Evolutionary conservation across 371 early-diverging fungal species (phyloP).

Genomic region (Modicella reniformis): DNA sequence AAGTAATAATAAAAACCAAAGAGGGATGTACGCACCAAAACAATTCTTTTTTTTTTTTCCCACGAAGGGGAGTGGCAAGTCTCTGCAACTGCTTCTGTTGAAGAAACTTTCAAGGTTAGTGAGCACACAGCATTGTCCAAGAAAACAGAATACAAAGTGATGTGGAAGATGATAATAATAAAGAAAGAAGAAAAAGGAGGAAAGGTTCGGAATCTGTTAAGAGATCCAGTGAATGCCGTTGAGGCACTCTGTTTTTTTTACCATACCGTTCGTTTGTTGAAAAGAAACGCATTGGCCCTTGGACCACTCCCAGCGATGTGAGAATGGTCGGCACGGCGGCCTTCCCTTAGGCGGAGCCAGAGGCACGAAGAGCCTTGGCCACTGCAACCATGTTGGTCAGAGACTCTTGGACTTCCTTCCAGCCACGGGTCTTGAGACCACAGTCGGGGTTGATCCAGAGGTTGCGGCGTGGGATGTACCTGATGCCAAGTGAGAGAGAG

Average conservation of each 20-base stretch:
- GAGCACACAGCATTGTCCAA: slow-evolving; percentile 20
- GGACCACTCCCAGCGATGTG: slow-evolving; percentile 24
- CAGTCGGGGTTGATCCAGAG: slow-evolving; percentile 98
- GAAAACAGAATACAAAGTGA: slow-evolving; percentile 1
- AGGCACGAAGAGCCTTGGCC: slow-evolving; percentile 74
- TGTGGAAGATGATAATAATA: slow-evolving; percentile 1
- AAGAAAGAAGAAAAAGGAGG: slow-evolving; percentile 17
- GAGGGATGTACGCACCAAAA: slow-evolving; percentile 34
- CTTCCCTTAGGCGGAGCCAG: slow-evolving; percentile 41
- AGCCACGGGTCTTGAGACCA: slow-evolving; percentile 95
- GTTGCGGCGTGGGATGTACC: slow-evolving; percentile 77
- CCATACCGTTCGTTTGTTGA: slow-evolving; percentile 58
- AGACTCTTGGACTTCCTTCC: slow-evolving; percentile 90
- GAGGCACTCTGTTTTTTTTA: slow-evolving; percentile 57
- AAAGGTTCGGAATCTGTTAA: slow-evolving; percentile 53
- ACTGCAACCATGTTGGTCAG: slow-evolving; percentile 87
- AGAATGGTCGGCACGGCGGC: slow-evolving; percentile 31
- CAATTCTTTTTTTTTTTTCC: slow-evolving; percentile 31
- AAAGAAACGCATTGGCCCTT: slow-evolving; percentile 57
- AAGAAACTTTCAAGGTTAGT: slow-evolving; percentile 57
- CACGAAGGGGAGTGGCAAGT: slow-evolving; percentile 2
- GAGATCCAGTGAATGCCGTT: slow-evolving; percentile 56
- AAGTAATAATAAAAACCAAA: slow-evolving; percentile 9
- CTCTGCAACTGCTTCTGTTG: slow-evolving; percentile 52
- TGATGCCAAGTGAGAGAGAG: slow-evolving; percentile 19